A percentile compares a stretch with the other conserved stretches of the same genome.
These are phyloP conservation scores for Panicum virgatum DNA, from an alignment of 202 grass and related monocot species.

Conservation along the genomic window DNA sequence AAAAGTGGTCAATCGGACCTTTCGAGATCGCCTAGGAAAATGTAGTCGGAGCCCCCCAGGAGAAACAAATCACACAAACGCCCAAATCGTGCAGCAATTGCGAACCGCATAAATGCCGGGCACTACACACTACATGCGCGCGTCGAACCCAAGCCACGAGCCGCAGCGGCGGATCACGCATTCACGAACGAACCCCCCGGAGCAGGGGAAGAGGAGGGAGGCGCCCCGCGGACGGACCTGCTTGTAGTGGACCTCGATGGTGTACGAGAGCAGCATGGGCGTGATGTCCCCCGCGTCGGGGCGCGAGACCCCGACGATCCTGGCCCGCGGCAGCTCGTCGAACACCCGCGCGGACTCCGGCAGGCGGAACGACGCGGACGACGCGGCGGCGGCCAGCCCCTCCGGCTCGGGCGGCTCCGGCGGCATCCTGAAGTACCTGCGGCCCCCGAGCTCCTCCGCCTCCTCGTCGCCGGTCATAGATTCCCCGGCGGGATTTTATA, in stretches of 20 bases:
- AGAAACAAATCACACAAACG: not conserved
- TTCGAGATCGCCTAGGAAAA: not conserved
- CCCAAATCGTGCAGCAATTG: not conserved
- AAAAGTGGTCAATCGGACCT: not conserved
- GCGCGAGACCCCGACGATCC: slow-evolving; percentile 57
- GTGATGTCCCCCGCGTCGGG: slow-evolving; percentile 74
- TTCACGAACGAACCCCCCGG: not conserved
- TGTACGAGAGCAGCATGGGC: slow-evolving; percentile 86
- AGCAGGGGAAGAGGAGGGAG: not conserved
- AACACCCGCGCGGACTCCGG: slow-evolving; percentile 49
- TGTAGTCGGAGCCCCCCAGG: not conserved
- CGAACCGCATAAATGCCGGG: not conserved
- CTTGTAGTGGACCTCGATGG: slow-evolving; percentile 75
- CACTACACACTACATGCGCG: not conserved
- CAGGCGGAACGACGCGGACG: slow-evolving; percentile 47
- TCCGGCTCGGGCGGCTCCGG: slow-evolving; percentile 55
- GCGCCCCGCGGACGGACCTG: slow-evolving; percentile 39
- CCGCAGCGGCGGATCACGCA: not conserved
- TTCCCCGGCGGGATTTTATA: not conserved
- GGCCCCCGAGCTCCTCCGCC: not conserved
- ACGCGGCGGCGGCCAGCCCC: not conserved
- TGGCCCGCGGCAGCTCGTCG: slow-evolving; percentile 68
- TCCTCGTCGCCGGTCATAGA: slow-evolving; percentile 27
- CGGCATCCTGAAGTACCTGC: slow-evolving; percentile 57
- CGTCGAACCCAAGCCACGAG: not conserved